phyloP scores from a whole-genome alignment of 78 protist genomes.

The Pigoraptor vietnamica region DNA sequence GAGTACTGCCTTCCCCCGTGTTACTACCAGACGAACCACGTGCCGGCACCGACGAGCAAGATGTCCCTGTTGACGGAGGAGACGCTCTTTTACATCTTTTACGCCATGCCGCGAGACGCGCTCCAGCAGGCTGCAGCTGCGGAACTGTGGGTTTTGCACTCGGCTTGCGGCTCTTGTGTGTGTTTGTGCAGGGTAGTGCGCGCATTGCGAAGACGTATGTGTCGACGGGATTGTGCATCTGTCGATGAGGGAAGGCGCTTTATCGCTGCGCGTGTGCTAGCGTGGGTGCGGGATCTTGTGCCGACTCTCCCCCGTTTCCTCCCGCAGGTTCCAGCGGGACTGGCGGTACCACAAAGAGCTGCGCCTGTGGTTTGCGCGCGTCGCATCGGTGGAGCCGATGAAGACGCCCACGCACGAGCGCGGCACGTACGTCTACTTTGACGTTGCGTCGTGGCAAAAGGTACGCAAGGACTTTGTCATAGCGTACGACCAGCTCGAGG shows the following conservation, averaged over 20 bases:
- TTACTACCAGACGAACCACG: constrained; percentile 61
- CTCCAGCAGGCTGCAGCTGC: constrained; percentile 72
- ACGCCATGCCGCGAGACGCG: constrained; percentile 86
- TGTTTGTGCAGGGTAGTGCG: too few species aligned
- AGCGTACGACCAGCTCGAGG: constrained; percentile 50
- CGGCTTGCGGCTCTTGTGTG: background rate
- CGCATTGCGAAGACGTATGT: too few species aligned
- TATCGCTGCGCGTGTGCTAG: too few species aligned
- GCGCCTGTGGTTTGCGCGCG: constrained; percentile 68
- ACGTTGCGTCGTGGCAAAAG: constrained; percentile 52
- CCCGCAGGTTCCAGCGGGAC: too few species aligned
- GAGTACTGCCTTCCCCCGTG: constrained; percentile 76
- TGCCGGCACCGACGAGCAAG: constrained; percentile 58
- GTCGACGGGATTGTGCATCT: too few species aligned
- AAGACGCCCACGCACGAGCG: constrained; percentile 48
- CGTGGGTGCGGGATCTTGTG: too few species aligned
- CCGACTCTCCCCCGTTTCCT: too few species aligned
- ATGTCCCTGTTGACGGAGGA: constrained; percentile 68
- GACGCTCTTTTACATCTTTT: constrained; percentile 90
- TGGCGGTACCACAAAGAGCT: constrained; percentile 87
- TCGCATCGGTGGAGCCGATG: constrained; percentile 39
- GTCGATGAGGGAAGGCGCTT: constrained; percentile 15
- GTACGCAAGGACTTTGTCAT: constrained; percentile 50
- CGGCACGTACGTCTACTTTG: constrained; percentile 57
- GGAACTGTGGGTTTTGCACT: constrained; percentile 54